phyloP scores from a whole-genome alignment of 306 rosid species.

The Boehmeria nivea region DNA sequence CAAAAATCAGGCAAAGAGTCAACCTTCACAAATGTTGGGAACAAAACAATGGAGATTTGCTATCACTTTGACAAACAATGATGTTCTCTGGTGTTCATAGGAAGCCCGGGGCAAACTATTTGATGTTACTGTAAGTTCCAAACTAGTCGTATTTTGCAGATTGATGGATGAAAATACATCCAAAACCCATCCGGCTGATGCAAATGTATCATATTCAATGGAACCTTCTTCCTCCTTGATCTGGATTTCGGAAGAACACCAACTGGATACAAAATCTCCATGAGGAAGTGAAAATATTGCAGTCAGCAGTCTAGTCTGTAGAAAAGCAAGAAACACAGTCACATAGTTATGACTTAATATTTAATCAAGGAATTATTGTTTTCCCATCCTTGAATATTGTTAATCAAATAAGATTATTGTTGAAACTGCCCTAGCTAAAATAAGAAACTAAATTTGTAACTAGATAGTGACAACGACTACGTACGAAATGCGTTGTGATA shows the following conservation, averaged over 20 bases:
- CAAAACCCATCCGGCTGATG: constrained; percentile 88
- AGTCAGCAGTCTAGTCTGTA: constrained; percentile 83
- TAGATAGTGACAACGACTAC: constrained; percentile 21
- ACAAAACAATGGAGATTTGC: constrained; percentile 98
- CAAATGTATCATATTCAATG: constrained; percentile 74
- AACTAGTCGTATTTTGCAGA: constrained; percentile 27
- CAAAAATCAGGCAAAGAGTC: constrained; percentile 28
- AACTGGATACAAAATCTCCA: constrained; percentile 74
- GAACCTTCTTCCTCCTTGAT: constrained; percentile 71
- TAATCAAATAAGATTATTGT: background rate
- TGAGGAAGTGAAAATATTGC: constrained; percentile 79
- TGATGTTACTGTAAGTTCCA: constrained; percentile 47
- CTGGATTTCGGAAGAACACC: constrained; percentile 92
- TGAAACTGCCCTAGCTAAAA: background rate
- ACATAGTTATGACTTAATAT: constrained; percentile 12
- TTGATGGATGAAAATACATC: constrained; percentile 44
- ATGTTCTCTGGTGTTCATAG: constrained; percentile 81
- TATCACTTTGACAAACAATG: constrained; percentile 84
- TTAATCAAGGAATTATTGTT: constrained; percentile 4
- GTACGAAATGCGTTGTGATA: constrained; percentile 68
- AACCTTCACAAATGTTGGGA: constrained; percentile 90
- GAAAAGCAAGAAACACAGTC: constrained; percentile 33
- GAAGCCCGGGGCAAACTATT: constrained; percentile 60
- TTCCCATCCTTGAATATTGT: background rate
- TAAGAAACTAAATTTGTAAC: background rate